Evolutionary conservation across 2,329 filamentous ascomycete species (phyloP).

Genomic region (Sarocladiaceae sp.): DNA sequence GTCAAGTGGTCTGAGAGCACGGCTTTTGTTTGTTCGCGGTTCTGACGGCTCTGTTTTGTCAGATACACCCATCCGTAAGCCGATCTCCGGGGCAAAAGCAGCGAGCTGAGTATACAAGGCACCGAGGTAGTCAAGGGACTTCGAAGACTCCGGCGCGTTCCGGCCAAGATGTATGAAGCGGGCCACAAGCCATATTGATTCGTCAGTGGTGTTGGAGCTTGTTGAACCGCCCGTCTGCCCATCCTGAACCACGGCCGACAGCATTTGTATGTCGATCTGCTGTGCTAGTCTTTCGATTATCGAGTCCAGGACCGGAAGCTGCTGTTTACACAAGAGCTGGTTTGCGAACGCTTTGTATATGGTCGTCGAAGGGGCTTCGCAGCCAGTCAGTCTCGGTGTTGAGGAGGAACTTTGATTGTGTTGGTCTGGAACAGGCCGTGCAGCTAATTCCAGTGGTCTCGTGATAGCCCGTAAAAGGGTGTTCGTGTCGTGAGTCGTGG

Average conservation of each 20-base stretch:
- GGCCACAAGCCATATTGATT: slow-evolving; percentile 60
- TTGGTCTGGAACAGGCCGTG: too few species aligned
- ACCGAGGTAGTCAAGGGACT: slow-evolving; percentile 40
- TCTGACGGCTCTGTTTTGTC: slow-evolving; percentile 10
- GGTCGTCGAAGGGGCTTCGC: slow-evolving; percentile 1
- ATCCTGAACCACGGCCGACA: slow-evolving; percentile 38
- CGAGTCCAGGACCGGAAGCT: slow-evolving; percentile 37
- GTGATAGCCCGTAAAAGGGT: neutral
- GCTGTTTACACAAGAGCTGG: slow-evolving; percentile 31
- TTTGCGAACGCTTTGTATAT: slow-evolving; percentile 28
- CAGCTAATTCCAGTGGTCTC: neutral
- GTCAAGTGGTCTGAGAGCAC: slow-evolving; percentile 30
- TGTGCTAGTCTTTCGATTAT: slow-evolving; percentile 31
- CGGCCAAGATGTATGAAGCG: slow-evolving; percentile 59
- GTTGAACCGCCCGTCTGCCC: slow-evolving; percentile 15
- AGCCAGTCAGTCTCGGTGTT: neutral
- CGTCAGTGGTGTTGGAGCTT: slow-evolving; percentile 24
- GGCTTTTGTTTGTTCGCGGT: slow-evolving; percentile 16
- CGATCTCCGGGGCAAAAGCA: slow-evolving; percentile 46
- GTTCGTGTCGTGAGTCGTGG: slow-evolving; percentile 7
- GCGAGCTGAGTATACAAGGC: slow-evolving; percentile 53
- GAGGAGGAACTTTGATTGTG: neutral
- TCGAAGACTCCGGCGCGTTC: slow-evolving; percentile 26
- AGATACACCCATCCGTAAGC: slow-evolving; percentile 33
- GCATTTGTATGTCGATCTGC: slow-evolving; percentile 31